Evolutionary conservation across 1,284 basidiomycete genomes (phyloP), one percentile per base, ranked within the genome.

Genomic region (Porphyrellus sp.): DNA sequence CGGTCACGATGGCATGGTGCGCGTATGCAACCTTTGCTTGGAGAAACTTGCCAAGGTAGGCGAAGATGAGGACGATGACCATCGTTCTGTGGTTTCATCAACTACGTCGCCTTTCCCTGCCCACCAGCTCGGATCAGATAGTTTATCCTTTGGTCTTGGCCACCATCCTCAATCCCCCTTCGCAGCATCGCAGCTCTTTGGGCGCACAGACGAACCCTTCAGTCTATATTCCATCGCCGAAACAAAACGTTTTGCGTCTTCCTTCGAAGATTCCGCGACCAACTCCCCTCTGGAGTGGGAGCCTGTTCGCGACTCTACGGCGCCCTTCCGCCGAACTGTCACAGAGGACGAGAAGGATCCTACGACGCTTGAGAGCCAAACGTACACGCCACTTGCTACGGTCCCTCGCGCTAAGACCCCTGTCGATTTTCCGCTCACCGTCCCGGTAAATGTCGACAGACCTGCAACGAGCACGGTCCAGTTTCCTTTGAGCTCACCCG

Each of bases 21-120:
- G 96, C 53, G 89, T 95, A 12, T 98, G 95, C 74, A 97, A 98
- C 64, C 78, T 97, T 20, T 99, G 97, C 69, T 76, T 97, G 24
- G 89, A 91, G 62, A 94, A 95, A 70, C 82, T 97, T 52, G 86
- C 89, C 50, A 90, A 89, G 60, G 86, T 82, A 20, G 77, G 77
- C 6, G 85, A 89, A 44, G 85, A 89, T 42, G 87, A 89, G 33
- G 89, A 91, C 59, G 91, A 94, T 45, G 90, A 93, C 60, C 80
- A 80, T 40, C 82, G 86, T 41, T 91, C 88, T 11, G 72, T 93
- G 33, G 74, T 81, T n/a, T 90, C 88, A 12, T 84, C 80, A 23
- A 73, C 76, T 8, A 75, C 79, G 4, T 83, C 83, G 1, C 59
- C 64, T 24, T 79, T 76, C 52, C 73, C 77, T 16, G 72, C 73